Conservation (phyloP, 768 basidiomycete genomes). For the Kwoniella sp. region DNA sequence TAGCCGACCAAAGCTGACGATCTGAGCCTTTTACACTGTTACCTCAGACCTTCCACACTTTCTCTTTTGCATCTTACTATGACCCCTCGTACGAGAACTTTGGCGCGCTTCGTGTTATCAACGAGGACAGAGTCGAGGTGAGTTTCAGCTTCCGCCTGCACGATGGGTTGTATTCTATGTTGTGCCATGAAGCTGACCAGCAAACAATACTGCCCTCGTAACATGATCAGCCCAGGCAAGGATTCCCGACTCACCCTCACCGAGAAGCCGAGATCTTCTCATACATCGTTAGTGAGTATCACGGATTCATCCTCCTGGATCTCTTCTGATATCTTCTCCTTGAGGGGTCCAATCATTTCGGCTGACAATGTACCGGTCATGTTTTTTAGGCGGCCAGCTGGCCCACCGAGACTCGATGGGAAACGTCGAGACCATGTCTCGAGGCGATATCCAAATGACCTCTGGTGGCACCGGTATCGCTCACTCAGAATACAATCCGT, state of each 20-base stretch:
- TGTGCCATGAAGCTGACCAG: not conserved
- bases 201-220: not conserved
- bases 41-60: constrained; percentile 49
- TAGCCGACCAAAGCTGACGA: not conserved
- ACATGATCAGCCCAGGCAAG: constrained; percentile 60
- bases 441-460: constrained; percentile 88
- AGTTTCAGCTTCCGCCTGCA: too few species aligned
- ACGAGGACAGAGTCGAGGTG: constrained; percentile 62
- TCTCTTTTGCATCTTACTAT: constrained; percentile 62
- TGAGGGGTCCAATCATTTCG: too few species aligned
- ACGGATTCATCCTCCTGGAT: constrained; percentile 15
- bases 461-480: constrained; percentile 88
- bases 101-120: constrained; percentile 81
- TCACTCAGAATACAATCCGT: constrained; percentile 68
- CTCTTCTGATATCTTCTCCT: too few species aligned
- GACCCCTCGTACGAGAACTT: constrained; percentile 65
- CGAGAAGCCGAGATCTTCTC: constrained; percentile 89
- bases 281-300: constrained; percentile 79
- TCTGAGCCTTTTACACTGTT: too few species aligned
- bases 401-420: constrained; percentile 82
- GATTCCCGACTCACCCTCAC: constrained; percentile 74
- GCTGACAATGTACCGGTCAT: too few species aligned
- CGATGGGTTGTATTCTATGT: too few species aligned
- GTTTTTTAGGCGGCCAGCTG: constrained; percentile 46
- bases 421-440: constrained; percentile 82